These are phyloP conservation scores for Pachysandra terminalis DNA, from an alignment of 164 flowering plant species.

Conservation along the genomic window DNA sequence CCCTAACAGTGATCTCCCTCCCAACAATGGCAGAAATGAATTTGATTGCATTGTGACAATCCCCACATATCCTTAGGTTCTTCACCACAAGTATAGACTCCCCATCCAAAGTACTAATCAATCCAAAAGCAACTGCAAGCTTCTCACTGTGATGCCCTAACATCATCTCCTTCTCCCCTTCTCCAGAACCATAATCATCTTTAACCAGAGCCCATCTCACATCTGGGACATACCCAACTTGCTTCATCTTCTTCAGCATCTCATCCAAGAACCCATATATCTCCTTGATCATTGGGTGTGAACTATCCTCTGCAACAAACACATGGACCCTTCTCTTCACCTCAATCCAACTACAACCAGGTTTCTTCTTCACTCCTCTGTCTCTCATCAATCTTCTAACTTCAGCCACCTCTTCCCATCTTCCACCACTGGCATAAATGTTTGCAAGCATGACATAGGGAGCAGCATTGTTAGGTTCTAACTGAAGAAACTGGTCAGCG, in stretches of 20 bases:
- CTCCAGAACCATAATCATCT: constrained; percentile 44
- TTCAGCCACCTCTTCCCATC: constrained; percentile 49
- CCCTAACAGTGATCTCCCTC: constrained; percentile 78
- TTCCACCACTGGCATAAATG: constrained; percentile 55
- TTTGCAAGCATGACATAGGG: constrained; percentile 68
- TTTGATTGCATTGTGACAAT: constrained; percentile 79
- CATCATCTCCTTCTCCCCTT: constrained; percentile 48
- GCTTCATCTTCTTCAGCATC: constrained; percentile 50
- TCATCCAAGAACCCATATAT: constrained; percentile 54
- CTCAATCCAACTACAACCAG: constrained; percentile 90
- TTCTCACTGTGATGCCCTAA: constrained; percentile 78
- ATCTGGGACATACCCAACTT: constrained; percentile 66
- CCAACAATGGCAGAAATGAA: constrained; percentile 51
- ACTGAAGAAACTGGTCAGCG: constrained; percentile 46
- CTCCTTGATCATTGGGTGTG: constrained; percentile 64
- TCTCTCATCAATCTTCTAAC: constrained; percentile 57
- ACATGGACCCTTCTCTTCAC: constrained; percentile 50
- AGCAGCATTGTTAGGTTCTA: constrained; percentile 64
- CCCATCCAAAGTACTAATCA: constrained; percentile 52
- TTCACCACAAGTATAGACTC: constrained; percentile 64
- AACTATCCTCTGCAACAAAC: constrained; percentile 74
- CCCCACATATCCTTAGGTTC: constrained; percentile 77
- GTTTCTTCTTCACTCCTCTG: constrained; percentile 62
- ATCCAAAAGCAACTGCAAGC: constrained; percentile 77
- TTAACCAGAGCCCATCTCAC: constrained; percentile 51